Evolutionary conservation across 2,329 filamentous ascomycete genomes (phyloP).

Genomic region (Xylariaceae sp.): DNA sequence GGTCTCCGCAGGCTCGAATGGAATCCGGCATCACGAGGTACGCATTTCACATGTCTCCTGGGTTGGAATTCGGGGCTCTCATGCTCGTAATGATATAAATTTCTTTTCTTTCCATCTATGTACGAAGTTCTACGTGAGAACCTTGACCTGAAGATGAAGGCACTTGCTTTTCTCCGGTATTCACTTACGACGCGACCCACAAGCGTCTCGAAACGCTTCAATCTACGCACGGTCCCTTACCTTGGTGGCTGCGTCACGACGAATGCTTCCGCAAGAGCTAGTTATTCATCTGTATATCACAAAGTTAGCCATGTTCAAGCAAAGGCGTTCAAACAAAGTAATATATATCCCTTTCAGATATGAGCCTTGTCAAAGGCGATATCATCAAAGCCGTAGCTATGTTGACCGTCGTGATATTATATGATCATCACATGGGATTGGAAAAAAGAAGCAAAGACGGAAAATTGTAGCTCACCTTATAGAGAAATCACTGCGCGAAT

Average conservation of each 20-base stretch:
- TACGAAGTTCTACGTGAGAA: no score
- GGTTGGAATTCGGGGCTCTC: no score
- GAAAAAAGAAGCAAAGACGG: conserved; percentile 9
- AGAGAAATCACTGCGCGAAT: neutral
- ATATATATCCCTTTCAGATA: conserved; percentile 23
- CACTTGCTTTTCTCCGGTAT: no score
- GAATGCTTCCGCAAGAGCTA: neutral
- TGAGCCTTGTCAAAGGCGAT: conserved; percentile 70
- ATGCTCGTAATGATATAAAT: no score
- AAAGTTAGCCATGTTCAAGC: conserved; percentile 8
- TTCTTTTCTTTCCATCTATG: no score
- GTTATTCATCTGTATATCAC: neutral
- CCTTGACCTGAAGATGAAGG: no score
- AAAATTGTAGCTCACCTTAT: conserved; percentile 19
- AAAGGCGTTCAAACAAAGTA: conserved; percentile 28
- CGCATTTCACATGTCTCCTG: no score
- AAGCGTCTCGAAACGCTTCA: neutral
- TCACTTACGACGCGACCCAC: neutral
- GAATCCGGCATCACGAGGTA: no score
- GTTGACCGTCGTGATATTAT: conserved; percentile 82
- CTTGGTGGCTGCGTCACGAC: neutral
- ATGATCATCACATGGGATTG: conserved; percentile 59
- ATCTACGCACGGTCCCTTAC: neutral
- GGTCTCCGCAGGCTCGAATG: no score
- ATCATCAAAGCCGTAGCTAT: conserved; percentile 75